Evolutionary conservation across 352 stramenopile genomes (phyloP), one percentile per base, ranked within the genome.

Genomic region (Phytophthora pisi): DNA sequence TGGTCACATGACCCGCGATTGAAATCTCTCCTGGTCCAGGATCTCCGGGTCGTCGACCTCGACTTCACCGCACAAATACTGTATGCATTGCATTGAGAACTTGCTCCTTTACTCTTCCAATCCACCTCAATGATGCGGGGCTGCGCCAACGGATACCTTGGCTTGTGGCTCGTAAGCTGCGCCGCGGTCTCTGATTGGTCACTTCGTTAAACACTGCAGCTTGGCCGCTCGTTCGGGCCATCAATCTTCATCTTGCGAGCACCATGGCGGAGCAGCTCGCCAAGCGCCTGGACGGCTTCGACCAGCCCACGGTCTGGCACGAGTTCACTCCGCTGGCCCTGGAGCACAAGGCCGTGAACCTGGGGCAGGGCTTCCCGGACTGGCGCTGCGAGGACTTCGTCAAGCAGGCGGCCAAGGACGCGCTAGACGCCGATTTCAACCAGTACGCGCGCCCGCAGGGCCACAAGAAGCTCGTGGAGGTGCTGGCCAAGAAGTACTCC

Each of bases 381-480:
- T 99, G 97, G 97, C 89, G 79, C 47, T 98, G 92, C 67, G 88
- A 97, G 57, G 79, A 92, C 20, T 99, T 99, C 63, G 81, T 98
- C 52, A 97, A 98, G 60, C 87, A 96, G 28, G 96, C 92, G 53
- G 93, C 95, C 51, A 97, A 98, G 61, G 82, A 91, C 62, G 96
- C 96, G 43, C 83, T 98, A 31, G 83, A 98, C 54, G 89, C 93
- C 42, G 91, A 98, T 84, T 88, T 91, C 57, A 98, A 98, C 83
- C 95, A 98, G 74, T 98, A 98, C 71, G 92, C 86, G 46, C 91
- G 91, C 6, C 91, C 94, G 18, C 92, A 97, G 72, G 95, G 93
- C n/a, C 82, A 96, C 78, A 73, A 74, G 26, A 88, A 91, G 69
- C 78, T 97, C 43, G 81, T 90, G 5, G 68, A 87, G 43, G 81